phyloP scores from a whole-genome alignment of 1,284 basidiomycete species.

The Porogramme epimiltina region DNA sequence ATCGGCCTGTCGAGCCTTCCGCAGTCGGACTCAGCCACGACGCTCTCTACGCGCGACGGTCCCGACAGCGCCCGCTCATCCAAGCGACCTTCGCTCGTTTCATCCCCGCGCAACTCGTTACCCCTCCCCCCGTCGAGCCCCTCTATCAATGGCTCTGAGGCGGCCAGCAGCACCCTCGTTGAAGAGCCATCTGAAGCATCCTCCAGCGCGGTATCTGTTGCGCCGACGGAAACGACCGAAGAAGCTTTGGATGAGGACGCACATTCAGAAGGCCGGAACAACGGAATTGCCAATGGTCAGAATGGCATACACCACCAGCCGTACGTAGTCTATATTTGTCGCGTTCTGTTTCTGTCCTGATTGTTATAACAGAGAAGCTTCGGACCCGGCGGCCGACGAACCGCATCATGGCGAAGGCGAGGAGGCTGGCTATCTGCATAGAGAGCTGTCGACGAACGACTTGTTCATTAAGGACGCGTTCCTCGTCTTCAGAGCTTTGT shows the following conservation, averaged over 20 bases:
- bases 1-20: constrained; percentile 25
- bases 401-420: constrained; percentile 26
- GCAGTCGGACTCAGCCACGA: constrained; percentile 27
- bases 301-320: constrained; percentile 11
- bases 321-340: constrained; percentile 8
- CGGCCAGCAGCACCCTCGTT: constrained; percentile 16
- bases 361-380: constrained; percentile 18
- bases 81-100: constrained; percentile 27
- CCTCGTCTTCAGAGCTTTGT: constrained; percentile 92
- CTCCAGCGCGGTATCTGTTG: constrained; percentile 8
- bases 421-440: background rate
- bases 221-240: constrained; percentile 12
- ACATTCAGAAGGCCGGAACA: background rate
- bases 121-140: constrained; percentile 13
- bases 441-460: constrained; percentile 64
- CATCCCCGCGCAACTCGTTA: constrained; percentile 33
- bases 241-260: constrained; percentile 6
- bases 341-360: background rate
- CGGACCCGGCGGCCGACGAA: constrained; percentile 27
- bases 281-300: background rate
- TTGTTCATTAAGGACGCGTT: constrained; percentile 96
- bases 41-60: constrained; percentile 20
- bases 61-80: constrained; percentile 17
- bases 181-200: constrained; percentile 10
- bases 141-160: constrained; percentile 16